Conservation (phyloP, 2,329 filamentous ascomycete species). For the Sclerotinia minor region DNA sequence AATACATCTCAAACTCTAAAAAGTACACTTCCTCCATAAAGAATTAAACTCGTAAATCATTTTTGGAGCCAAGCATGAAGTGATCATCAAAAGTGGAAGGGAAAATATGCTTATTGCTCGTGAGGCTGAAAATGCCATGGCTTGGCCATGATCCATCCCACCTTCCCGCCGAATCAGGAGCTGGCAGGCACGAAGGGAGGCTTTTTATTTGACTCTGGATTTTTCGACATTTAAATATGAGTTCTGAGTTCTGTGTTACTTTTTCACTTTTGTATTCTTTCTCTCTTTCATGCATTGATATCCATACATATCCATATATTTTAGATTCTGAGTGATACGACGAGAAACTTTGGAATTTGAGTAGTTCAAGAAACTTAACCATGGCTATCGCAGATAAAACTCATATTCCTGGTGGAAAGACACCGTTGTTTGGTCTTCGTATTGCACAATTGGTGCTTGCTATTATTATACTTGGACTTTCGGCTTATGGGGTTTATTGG, state of each 20-base stretch:
- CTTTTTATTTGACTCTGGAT: neutral
- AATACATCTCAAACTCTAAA: neutral
- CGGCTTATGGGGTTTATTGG: slow-evolving; percentile 15
- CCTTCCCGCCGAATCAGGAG: slow-evolving; percentile 5
- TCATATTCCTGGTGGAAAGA: slow-evolving; percentile 4
- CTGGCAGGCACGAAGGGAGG: neutral
- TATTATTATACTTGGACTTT: slow-evolving; percentile 12
- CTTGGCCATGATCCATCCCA: slow-evolving; percentile 13
- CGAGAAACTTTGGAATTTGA: neutral
- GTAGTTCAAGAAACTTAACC: neutral
- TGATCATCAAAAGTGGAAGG: neutral
- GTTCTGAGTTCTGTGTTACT: neutral
- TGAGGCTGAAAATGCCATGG: slow-evolving; percentile 15
- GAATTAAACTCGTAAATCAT: neutral
- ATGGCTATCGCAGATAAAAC: neutral
- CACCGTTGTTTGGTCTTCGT: neutral
- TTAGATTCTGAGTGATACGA: neutral
- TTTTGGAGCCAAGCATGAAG: neutral
- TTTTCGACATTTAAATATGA: neutral
- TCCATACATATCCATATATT: neutral
- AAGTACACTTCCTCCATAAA: too few species aligned
- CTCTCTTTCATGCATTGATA: neutral
- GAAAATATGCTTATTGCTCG: neutral
- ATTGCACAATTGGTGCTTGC: slow-evolving; percentile 17
- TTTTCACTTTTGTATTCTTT: neutral